These are phyloP conservation scores for Aspergillus sp. DNA, from an alignment of 2,329 filamentous ascomycete genomes.

Conservation along the genomic window DNA sequence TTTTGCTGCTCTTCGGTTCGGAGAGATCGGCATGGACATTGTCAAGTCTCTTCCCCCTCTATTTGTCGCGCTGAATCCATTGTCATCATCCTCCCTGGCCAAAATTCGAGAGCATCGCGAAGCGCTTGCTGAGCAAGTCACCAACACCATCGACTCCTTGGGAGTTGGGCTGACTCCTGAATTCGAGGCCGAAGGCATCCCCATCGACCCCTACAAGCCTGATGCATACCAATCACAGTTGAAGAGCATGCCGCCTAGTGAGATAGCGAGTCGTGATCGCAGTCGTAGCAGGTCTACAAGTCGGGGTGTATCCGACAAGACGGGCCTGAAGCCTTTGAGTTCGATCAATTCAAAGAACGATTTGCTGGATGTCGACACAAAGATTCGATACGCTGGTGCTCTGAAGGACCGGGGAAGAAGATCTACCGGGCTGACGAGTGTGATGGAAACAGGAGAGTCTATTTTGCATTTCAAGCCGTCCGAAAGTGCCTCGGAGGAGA, in stretches of 20 bases:
- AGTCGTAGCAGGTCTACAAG: slow-evolving; percentile 57
- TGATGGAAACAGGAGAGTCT: slow-evolving; percentile 33
- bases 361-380: slow-evolving; percentile 76
- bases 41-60: slow-evolving; percentile 86
- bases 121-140: slow-evolving; percentile 72
- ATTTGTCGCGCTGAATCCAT: slow-evolving; percentile 74
- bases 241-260: slow-evolving; percentile 5
- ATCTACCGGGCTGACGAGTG: slow-evolving; percentile 47
- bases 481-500: too few species aligned
- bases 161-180: slow-evolving; percentile 92
- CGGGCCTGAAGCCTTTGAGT: slow-evolving; percentile 66
- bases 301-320: slow-evolving; percentile 52
- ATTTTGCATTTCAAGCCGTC: slow-evolving; percentile 7
- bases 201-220: slow-evolving; percentile 43
- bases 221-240: slow-evolving; percentile 21
- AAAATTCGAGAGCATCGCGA: slow-evolving; percentile 67
- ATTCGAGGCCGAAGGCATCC: slow-evolving; percentile 71
- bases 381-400: slow-evolving; percentile 64
- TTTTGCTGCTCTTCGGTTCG: slow-evolving; percentile 84
- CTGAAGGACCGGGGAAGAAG: slow-evolving; percentile 71
- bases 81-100: slow-evolving; percentile 74
- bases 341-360: slow-evolving; percentile 61
- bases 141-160: slow-evolving; percentile 83
- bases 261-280: slow-evolving; percentile 57
- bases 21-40: slow-evolving; percentile 95